phyloP scores from a whole-genome alignment of 805 yeast species.

The Cyberlindnera misumaiensis region DNA sequence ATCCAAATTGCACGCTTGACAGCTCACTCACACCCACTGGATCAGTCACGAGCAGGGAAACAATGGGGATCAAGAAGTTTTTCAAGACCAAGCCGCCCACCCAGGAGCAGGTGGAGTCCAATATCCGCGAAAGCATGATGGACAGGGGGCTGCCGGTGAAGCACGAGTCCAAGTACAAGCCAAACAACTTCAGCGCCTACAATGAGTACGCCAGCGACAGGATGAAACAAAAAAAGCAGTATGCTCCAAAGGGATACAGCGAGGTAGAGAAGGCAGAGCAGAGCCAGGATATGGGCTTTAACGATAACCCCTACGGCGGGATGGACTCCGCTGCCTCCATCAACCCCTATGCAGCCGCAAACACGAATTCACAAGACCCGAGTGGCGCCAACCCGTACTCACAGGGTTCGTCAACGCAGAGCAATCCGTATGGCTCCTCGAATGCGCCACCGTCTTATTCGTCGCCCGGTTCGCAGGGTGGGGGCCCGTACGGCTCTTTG shows the following conservation, averaged over 20 bases:
- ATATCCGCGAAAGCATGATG: constrained; percentile 34
- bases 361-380: neutral
- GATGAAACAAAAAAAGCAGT: constrained; percentile 25
- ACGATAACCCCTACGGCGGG: constrained; percentile 14
- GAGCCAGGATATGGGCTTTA: neutral
- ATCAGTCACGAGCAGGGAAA: neutral
- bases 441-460: neutral
- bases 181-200: constrained; percentile 41
- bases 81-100: constrained; percentile 40
- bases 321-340: neutral
- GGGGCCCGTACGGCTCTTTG: neutral
- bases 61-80: constrained; percentile 43
- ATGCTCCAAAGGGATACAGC: constrained; percentile 35
- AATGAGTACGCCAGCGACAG: constrained; percentile 38
- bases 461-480: neutral
- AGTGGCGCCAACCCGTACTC: constrained; percentile 1
- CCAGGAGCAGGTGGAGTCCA: constrained; percentile 35
- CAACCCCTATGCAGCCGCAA: constrained; percentile 7
- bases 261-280: constrained; percentile 12
- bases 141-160: constrained; percentile 38
- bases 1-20: no score
- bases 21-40: no score
- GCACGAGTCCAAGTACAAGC: constrained; percentile 25
- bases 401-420: neutral
- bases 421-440: neutral